Percentiles rank a stretch among this genome's conserved stretches.
Conservation (phyloP, 2,329 filamentous ascomycete species). For the Cercospora sp. region DNA sequence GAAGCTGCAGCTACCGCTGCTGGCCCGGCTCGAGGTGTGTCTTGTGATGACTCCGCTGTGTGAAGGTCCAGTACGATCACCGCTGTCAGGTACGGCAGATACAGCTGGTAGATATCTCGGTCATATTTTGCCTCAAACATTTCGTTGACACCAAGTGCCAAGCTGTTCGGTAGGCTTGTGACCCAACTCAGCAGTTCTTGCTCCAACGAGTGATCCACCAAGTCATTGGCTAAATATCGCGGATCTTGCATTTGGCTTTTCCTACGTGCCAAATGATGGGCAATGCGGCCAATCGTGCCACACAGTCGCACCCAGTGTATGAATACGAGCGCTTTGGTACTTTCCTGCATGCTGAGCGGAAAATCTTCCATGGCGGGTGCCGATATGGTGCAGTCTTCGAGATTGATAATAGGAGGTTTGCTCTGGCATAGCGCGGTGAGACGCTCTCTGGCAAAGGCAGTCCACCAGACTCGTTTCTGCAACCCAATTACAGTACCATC, state of each 20-base stretch:
- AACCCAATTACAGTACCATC: neutral
- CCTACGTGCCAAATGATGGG: neutral
- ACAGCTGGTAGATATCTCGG: neutral
- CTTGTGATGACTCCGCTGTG: neutral
- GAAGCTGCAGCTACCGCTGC: slow-evolving; percentile 13
- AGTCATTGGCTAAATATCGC: neutral
- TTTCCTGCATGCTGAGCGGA: neutral
- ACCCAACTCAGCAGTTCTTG: neutral
- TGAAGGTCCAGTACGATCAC: neutral
- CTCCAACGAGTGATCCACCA: neutral
- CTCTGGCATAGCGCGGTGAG: neutral
- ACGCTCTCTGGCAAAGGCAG: neutral
- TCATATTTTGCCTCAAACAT: neutral
- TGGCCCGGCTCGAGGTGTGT: slow-evolving; percentile 8
- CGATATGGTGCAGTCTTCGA: neutral
- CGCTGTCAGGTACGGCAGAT: neutral
- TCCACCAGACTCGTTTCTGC: neutral
- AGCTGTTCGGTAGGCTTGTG: neutral
- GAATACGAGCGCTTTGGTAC: neutral
- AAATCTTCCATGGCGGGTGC: neutral
- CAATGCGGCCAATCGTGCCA: neutral
- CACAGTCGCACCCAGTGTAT: neutral
- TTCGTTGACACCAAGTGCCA: neutral
- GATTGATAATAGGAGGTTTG: neutral
- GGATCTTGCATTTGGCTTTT: neutral